Evolutionary conservation across 2,329 filamentous ascomycete species (phyloP).

Genomic region (Arthrocladium fulminans): DNA sequence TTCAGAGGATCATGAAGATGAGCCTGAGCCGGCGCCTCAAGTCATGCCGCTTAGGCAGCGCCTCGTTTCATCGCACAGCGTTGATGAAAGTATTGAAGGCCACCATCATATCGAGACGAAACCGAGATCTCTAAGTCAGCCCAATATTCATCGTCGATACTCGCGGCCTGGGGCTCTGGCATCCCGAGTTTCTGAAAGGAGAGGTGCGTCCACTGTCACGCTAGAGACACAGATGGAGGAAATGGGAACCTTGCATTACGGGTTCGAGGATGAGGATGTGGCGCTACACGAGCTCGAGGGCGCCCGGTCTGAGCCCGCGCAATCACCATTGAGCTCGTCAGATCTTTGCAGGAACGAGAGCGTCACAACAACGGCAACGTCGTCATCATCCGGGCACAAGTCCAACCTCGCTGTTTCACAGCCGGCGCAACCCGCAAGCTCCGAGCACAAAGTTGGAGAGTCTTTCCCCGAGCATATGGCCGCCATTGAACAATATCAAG

Average conservation of each 20-base stretch:
- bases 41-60: not conserved
- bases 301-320: not conserved
- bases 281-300: not conserved
- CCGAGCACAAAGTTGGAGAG: not conserved
- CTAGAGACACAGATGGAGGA: slow-evolving; percentile 2
- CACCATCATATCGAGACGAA: not conserved
- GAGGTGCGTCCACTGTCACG: not conserved
- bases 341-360: not conserved
- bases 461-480: not conserved
- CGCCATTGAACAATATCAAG: not conserved
- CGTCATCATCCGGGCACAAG: not conserved
- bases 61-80: not conserved
- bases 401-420: not conserved
- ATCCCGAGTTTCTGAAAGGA: not conserved
- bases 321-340: not conserved
- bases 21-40: not conserved
- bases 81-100: not conserved
- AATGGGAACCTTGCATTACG: not conserved
- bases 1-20: not conserved
- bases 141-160: slow-evolving; percentile 6
- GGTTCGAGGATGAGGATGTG: not conserved
- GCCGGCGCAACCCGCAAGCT: not conserved
- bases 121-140: not conserved
- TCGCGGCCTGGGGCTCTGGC: not conserved
- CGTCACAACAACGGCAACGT: not conserved